phyloP scores from a whole-genome alignment of 441 rosid genomes.

The Jatropha podagrica region DNA sequence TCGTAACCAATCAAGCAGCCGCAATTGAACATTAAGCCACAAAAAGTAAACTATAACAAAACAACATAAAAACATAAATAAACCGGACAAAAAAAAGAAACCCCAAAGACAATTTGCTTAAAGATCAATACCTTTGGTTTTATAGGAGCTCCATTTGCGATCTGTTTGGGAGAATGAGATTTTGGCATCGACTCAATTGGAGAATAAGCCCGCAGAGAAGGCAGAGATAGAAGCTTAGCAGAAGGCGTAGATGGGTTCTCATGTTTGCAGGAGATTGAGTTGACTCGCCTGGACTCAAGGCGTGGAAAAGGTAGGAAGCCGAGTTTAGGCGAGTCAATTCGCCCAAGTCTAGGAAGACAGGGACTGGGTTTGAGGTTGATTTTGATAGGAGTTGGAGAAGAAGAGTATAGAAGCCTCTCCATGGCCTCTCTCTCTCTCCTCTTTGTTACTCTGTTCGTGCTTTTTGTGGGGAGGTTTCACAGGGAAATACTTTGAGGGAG shows the following conservation, averaged over 20 bases:
- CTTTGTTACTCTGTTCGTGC: not conserved
- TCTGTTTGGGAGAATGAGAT: constrained; percentile 34
- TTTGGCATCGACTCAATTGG: constrained; percentile 34
- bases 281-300: constrained; percentile 42
- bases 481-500: constrained; percentile 7
- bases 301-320: constrained; percentile 26
- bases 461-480: constrained; percentile 8
- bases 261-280: constrained; percentile 42
- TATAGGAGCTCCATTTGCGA: constrained; percentile 32
- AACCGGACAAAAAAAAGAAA: not conserved
- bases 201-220: constrained; percentile 30
- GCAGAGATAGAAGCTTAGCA: constrained; percentile 21
- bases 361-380: constrained; percentile 33
- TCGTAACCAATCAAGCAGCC: not conserved
- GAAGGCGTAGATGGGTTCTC: constrained; percentile 30
- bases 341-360: constrained; percentile 40
- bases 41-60: not conserved
- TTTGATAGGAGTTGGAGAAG: constrained; percentile 51
- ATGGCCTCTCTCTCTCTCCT: constrained; percentile 47
- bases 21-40: not conserved
- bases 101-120: not conserved
- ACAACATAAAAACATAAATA: not conserved
- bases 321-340: constrained; percentile 38
- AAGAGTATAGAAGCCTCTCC: constrained; percentile 87
- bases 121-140: constrained; percentile 49